A percentile compares a stretch with the other conserved stretches of the same genome.
These are phyloP conservation scores for Diutina neorugosa DNA, from an alignment of 1,139 yeast genomes.

Conservation along the genomic window DNA sequence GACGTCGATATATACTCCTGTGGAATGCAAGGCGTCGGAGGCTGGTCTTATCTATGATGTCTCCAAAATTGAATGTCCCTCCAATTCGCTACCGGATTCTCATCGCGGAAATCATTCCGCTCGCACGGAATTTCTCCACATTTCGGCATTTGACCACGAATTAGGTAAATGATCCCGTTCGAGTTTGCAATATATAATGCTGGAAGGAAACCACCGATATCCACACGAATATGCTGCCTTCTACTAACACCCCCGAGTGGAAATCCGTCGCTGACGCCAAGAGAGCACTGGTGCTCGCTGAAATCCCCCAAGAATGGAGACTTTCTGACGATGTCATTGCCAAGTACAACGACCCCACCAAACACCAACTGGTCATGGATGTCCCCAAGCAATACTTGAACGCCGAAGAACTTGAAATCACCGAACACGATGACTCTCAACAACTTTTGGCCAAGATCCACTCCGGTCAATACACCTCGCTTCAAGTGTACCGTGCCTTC, in stretches of 20 bases:
- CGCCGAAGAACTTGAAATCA: slow-evolving; percentile 32
- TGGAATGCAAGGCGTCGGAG: no score
- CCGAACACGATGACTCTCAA: slow-evolving; percentile 27
- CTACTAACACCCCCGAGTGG: not conserved
- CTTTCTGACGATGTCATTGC: not conserved
- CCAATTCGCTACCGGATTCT: not conserved
- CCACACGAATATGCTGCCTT: not conserved
- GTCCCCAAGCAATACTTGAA: slow-evolving; percentile 25
- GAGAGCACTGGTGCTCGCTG: not conserved
- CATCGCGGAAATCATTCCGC: not conserved
- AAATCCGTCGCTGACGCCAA: not conserved
- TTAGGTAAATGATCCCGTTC: not conserved
- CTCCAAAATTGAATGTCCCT: no score
- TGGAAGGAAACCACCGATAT: not conserved
- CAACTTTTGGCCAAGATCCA: slow-evolving; percentile 25
- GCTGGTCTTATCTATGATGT: no score
- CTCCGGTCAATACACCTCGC: slow-evolving; percentile 27
- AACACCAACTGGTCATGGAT: not conserved
- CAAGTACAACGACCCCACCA: not conserved
- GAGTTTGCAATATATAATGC: not conserved
- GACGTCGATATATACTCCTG: no score
- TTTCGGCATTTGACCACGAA: not conserved
- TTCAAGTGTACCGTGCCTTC: slow-evolving; percentile 38
- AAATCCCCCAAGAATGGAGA: not conserved
- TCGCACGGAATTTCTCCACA: not conserved